phyloP scores from a whole-genome alignment of 805 yeast genomes.

The Saccharomycopsis oosterbeekiorum region DNA sequence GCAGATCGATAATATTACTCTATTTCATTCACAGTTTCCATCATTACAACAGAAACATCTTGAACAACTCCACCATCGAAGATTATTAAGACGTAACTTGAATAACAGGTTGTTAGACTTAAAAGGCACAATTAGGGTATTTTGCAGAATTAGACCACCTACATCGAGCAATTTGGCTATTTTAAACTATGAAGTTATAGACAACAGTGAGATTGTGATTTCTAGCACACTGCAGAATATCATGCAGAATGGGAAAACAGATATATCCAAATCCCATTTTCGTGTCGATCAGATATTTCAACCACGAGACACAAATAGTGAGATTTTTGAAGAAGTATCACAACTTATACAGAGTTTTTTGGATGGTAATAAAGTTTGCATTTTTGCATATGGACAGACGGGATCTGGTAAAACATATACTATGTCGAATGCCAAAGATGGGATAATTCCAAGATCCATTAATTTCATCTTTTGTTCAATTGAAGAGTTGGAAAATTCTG shows the following conservation, averaged over 20 bases:
- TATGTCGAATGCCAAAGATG: constrained; percentile 63
- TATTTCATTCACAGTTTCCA: background rate
- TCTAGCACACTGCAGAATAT: constrained; percentile 23
- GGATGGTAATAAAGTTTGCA: constrained; percentile 87
- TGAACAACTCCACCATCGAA: background rate
- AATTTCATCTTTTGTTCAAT: constrained; percentile 56
- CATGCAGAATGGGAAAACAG: constrained; percentile 21
- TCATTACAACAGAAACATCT: background rate
- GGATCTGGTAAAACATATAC: constrained; percentile 93
- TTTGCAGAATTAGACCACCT: constrained; percentile 73
- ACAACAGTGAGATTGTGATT: background rate
- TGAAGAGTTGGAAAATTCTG: constrained; percentile 28
- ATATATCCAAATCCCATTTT: constrained; percentile 7
- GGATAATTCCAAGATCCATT: constrained; percentile 75
- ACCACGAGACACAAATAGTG: constrained; percentile 40
- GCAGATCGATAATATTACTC: background rate
- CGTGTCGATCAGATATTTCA: constrained; percentile 70
- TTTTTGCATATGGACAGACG: constrained; percentile 95
- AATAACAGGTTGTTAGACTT: constrained; percentile 76
- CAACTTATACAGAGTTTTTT: constrained; percentile 77
- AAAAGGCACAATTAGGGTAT: constrained; percentile 87
- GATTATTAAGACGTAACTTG: constrained; percentile 37
- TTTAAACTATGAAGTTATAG: background rate
- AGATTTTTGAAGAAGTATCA: constrained; percentile 74
- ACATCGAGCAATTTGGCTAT: constrained; percentile 15